Conservation (phyloP, 2,329 filamentous ascomycete genomes). For the Rhynchosporium secalis region DNA sequence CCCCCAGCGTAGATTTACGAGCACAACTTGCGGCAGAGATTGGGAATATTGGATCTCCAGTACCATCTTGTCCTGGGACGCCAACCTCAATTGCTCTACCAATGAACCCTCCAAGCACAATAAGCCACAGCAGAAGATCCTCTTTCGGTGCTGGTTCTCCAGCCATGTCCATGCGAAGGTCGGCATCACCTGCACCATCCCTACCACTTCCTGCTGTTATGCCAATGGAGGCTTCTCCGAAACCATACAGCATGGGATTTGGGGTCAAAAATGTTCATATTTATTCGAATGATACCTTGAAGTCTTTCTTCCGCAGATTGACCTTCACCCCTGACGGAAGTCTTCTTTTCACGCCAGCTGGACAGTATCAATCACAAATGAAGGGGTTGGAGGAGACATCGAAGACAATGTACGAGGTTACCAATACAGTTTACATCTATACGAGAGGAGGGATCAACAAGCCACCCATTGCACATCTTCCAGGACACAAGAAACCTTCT, state of each 20-base stretch:
- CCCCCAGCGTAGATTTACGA: constrained; percentile 73
- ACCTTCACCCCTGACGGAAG: constrained; percentile 96
- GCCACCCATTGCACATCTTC: constrained; percentile 89
- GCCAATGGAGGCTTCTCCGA: constrained; percentile 87
- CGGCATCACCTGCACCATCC: constrained; percentile 89
- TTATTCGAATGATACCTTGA: constrained; percentile 95
- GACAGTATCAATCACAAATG: constrained; percentile 86
- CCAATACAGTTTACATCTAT: constrained; percentile 98
- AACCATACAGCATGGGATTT: constrained; percentile 55
- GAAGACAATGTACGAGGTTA: constrained; percentile 80
- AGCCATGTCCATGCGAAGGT: constrained; percentile 70
- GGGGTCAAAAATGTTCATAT: constrained; percentile 83
- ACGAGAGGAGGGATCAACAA: constrained; percentile 95
- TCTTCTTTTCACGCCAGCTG: constrained; percentile 88
- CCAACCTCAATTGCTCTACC: constrained; percentile 85
- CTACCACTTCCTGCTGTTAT: constrained; percentile 94
- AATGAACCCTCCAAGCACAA: constrained; percentile 90
- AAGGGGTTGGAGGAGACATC: constrained; percentile 59
- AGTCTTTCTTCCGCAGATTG: constrained; percentile 91
- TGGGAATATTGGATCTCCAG: constrained; percentile 72
- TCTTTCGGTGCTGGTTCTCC: constrained; percentile 76
- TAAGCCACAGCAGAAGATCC: constrained; percentile 90
- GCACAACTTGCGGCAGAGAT: constrained; percentile 56
- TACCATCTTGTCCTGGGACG: constrained; percentile 88
- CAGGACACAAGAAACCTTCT: constrained; percentile 96